Percentiles rank a stretch among this genome's conserved stretches.
These are phyloP conservation scores for Penicillium sp. DNA, from an alignment of 2,329 filamentous ascomycete species.

Conservation along the genomic window DNA sequence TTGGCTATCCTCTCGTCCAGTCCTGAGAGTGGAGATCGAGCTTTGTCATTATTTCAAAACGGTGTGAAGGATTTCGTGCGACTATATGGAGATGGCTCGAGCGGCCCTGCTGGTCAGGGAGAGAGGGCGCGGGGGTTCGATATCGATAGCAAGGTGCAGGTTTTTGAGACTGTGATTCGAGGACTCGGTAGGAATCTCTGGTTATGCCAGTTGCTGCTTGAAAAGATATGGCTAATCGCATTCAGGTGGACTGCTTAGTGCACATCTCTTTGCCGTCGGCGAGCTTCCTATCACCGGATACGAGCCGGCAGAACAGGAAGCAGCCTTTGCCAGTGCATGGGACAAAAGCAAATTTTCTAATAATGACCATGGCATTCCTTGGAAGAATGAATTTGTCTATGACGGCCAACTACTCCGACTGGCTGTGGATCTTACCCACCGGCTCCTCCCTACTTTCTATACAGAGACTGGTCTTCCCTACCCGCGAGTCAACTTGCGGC, in stretches of 20 bases:
- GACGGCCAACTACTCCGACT: constrained; percentile 86
- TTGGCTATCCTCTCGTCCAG: constrained; percentile 80
- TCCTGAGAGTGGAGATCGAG: constrained; percentile 52
- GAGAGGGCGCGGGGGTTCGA: constrained; percentile 76
- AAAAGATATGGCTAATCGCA: constrained; percentile 4
- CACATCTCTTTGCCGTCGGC: constrained; percentile 86
- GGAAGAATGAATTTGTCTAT: constrained; percentile 74
- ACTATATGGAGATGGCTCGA: constrained; percentile 79
- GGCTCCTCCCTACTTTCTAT: constrained; percentile 85
- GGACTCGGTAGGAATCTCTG: constrained; percentile 48
- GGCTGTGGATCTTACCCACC: constrained; percentile 74
- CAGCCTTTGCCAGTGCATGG: constrained; percentile 39
- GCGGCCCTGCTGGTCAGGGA: constrained; percentile 63
- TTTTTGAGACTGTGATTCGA: constrained; percentile 95
- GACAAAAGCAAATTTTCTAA: constrained; percentile 29
- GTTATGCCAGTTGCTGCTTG: neutral
- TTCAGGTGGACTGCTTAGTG: constrained; percentile 74
- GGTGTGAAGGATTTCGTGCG: constrained; percentile 69
- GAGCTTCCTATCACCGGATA: constrained; percentile 84
- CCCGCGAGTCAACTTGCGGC: constrained; percentile 82
- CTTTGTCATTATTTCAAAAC: constrained; percentile 69
- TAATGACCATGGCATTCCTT: constrained; percentile 49
- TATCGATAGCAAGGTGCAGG: constrained; percentile 94
- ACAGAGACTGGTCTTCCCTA: constrained; percentile 89
- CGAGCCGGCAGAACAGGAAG: constrained; percentile 44